phyloP scores from a whole-genome alignment of 768 basidiomycete species.

The Russula griseocarnosa region DNA sequence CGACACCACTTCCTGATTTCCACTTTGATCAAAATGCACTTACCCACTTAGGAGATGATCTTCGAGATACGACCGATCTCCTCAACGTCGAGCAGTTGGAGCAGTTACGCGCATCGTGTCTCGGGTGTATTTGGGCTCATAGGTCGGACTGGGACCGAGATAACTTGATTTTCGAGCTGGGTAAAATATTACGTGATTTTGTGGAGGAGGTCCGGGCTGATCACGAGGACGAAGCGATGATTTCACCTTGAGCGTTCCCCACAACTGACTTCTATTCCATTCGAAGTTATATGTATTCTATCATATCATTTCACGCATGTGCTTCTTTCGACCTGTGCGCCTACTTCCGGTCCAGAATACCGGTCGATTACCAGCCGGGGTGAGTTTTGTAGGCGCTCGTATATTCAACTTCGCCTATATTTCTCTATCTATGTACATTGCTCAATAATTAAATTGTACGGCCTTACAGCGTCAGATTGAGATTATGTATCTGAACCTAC shows the following conservation, averaged over 20 bases:
- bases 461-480: neutral
- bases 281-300: slow-evolving; percentile 27
- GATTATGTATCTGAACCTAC: neutral
- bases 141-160: slow-evolving; percentile 81
- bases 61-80: slow-evolving; percentile 51
- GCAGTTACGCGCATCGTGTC: slow-evolving; percentile 81
- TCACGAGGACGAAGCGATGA: slow-evolving; percentile 19
- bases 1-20: slow-evolving; percentile 78
- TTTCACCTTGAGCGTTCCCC: slow-evolving; percentile 1
- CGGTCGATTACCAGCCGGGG: neutral
- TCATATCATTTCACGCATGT: neutral
- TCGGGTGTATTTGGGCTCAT: slow-evolving; percentile 78
- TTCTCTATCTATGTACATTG: slow-evolving; percentile 16
- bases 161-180: slow-evolving; percentile 55
- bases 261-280: neutral
- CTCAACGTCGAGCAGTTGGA: slow-evolving; percentile 89
- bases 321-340: slow-evolving; percentile 12
- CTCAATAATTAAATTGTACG: neutral
- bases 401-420: slow-evolving; percentile 2
- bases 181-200: slow-evolving; percentile 56
- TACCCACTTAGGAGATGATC: slow-evolving; percentile 43
- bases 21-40: slow-evolving; percentile 53
- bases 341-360: slow-evolving; percentile 3
- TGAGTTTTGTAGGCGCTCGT: slow-evolving; percentile 3
- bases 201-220: slow-evolving; percentile 53